These are phyloP conservation scores for Salicornia ramosissima DNA, from an alignment of 148 eudicot genomes.

Conservation along the genomic window DNA sequence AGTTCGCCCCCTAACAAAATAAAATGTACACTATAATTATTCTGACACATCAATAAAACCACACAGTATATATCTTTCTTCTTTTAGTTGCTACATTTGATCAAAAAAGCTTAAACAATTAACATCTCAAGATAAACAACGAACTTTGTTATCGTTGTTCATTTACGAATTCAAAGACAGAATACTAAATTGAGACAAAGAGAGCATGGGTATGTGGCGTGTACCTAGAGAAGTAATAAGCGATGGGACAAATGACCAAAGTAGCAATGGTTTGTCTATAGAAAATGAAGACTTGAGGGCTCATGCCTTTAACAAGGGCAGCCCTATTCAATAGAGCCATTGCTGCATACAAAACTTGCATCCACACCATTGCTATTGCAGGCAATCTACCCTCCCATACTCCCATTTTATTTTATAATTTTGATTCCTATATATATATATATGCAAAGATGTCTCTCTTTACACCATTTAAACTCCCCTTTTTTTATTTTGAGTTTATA, in stretches of 20 bases:
- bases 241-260: constrained; percentile 55
- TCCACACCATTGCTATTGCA: constrained; percentile 41
- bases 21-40: background rate
- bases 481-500: no score
- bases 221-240: constrained; percentile 48
- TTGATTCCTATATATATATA: background rate
- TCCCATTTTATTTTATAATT: constrained; percentile 1
- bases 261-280: constrained; percentile 68
- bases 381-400: constrained; percentile 39
- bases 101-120: no score
- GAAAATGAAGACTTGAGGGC: constrained; percentile 60
- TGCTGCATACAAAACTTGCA: constrained; percentile 49
- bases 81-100: no score
- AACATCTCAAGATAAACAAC: no score
- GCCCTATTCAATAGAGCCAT: constrained; percentile 46
- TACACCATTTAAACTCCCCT: background rate
- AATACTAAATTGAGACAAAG: no score
- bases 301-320: constrained; percentile 63
- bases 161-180: no score
- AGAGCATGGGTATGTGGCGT: no score
- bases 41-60: background rate
- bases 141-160: no score
- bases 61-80: no score
- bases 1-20: constrained; percentile 33
- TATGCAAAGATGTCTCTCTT: no score